These are phyloP conservation scores for Ricinus communis DNA, from an alignment of 345 rosid genomes.

Conservation along the genomic window DNA sequence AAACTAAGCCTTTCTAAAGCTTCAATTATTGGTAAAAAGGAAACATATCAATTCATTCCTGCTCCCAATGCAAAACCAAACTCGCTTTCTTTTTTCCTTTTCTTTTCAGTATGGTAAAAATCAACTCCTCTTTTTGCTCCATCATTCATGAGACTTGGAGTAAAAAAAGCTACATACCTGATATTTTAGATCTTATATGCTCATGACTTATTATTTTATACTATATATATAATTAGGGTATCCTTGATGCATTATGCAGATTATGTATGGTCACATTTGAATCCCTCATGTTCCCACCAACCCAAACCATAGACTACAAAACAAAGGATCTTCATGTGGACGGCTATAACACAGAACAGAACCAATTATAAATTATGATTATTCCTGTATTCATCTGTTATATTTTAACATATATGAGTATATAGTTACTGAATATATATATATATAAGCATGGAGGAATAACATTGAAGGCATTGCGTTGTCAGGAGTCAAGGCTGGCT, in stretches of 20 bases:
- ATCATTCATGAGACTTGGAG: neutral
- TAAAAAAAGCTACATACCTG: too few species aligned
- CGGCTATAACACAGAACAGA: constrained; percentile 3
- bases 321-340: constrained; percentile 10
- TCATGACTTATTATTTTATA: neutral
- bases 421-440: too few species aligned
- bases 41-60: neutral
- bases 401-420: too few species aligned
- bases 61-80: constrained; percentile 17
- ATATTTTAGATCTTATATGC: too few species aligned
- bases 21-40: constrained; percentile 50
- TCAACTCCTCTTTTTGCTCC: neutral
- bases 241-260: neutral
- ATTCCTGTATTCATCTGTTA: neutral
- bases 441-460: neutral
- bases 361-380: constrained; percentile 7
- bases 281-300: constrained; percentile 32
- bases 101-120: neutral
- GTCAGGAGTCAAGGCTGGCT: constrained; percentile 23
- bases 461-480: constrained; percentile 12
- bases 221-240: neutral
- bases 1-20: constrained; percentile 33
- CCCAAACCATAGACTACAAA: constrained; percentile 13
- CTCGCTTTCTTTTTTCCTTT: neutral
- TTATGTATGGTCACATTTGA: neutral